Evolutionary conservation across 192 early-diverging fungal species (phyloP).

Genomic region (Coemansia sp.): DNA sequence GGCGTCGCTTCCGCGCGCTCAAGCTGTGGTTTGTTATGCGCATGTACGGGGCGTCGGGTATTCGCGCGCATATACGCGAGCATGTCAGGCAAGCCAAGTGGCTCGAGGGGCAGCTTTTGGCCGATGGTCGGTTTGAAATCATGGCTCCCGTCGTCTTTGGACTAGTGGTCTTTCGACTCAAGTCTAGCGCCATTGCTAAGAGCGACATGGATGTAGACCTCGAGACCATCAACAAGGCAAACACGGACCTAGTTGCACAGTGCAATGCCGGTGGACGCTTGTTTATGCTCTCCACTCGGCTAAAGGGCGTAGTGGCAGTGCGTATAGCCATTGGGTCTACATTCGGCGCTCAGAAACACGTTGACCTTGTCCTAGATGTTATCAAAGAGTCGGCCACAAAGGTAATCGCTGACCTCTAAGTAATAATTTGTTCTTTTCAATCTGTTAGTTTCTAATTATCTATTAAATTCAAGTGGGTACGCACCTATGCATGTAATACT

Average conservation of each 20-base stretch:
- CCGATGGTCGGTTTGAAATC: constrained; percentile 53
- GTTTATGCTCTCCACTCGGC: constrained; percentile 37
- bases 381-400: constrained; percentile 9
- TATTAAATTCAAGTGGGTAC: neutral
- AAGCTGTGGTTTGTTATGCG: constrained; percentile 69
- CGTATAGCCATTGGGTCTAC: constrained; percentile 39
- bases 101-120: constrained; percentile 36
- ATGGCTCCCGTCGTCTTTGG: constrained; percentile 45
- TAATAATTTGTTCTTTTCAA: constrained; percentile 1
- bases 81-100: constrained; percentile 41
- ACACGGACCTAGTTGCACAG: constrained; percentile 15
- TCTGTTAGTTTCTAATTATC: neutral
- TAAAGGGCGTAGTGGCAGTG: constrained; percentile 35
- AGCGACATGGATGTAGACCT: neutral
- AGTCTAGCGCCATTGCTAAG: constrained; percentile 16
- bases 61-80: constrained; percentile 54
- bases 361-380: constrained; percentile 15
- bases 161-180: constrained; percentile 53
- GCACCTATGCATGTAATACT: neutral
- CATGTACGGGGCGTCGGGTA: constrained; percentile 56
- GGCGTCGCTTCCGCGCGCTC: constrained; percentile 61
- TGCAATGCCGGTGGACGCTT: constrained; percentile 47
- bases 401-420: constrained; percentile 6
- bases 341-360: constrained; percentile 19
- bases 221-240: constrained; percentile 27